Conservation (phyloP, 352 stramenopile genomes). For the Achlya hypogyna region DNA sequence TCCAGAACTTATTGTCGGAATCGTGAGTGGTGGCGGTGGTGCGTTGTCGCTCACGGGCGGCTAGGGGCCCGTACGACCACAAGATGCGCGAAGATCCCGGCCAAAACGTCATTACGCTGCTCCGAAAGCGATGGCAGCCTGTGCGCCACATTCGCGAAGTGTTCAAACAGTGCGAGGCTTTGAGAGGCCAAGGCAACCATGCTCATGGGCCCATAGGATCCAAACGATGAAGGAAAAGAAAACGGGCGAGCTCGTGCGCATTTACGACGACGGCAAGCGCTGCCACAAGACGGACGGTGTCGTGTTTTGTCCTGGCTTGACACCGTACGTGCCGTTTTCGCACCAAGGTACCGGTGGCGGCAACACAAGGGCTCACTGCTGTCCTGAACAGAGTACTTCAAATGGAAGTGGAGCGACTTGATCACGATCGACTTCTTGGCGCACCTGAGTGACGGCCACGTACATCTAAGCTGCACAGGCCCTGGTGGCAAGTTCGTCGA, state of each 20-base stretch:
- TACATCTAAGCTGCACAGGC: constrained; percentile 64
- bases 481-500: constrained; percentile 70
- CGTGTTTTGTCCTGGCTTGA: constrained; percentile 79
- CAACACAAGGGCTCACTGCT: not conserved
- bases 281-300: constrained; percentile 86
- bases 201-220: not conserved
- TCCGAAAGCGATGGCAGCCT: constrained; percentile 79
- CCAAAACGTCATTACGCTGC: constrained; percentile 56
- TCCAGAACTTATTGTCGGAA: constrained; percentile 80
- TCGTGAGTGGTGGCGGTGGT: constrained; percentile 26
- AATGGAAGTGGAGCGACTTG: constrained; percentile 89
- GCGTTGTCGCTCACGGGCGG: not conserved
- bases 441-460: constrained; percentile 37
- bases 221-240: not conserved
- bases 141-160: constrained; percentile 74
- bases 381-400: constrained; percentile 85
- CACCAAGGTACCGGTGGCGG: constrained; percentile 31
- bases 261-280: constrained; percentile 78
- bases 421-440: constrained; percentile 84
- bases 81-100: constrained; percentile 56
- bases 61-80: constrained; percentile 55
- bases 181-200: not conserved
- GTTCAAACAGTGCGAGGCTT: constrained; percentile 37
- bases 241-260: constrained; percentile 30
- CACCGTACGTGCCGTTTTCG: constrained; percentile 73